phyloP scores from a whole-genome alignment of 805 yeast species.

The Maudiozyma pseudohumilis region DNA sequence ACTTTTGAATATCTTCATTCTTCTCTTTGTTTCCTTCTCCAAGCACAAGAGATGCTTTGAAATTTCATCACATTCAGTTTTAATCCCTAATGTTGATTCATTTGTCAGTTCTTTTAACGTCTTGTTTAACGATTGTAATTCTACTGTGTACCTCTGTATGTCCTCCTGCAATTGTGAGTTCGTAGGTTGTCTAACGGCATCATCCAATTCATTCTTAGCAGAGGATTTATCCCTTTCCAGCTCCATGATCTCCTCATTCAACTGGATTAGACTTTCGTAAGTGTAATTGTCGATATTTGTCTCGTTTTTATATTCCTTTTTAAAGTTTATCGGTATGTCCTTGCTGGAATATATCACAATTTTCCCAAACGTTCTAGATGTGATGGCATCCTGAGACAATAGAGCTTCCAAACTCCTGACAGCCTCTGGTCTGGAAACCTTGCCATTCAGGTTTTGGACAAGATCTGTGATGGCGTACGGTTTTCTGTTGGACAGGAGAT shows the following conservation, averaged over 20 bases:
- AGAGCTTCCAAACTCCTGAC: slow-evolving; percentile 32
- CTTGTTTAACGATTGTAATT: too few species aligned
- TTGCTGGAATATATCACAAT: slow-evolving; percentile 34
- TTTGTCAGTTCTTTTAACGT: slow-evolving; percentile 6
- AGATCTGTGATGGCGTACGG: slow-evolving; percentile 42
- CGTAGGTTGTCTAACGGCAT: slow-evolving; percentile 11
- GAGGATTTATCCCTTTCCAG: slow-evolving; percentile 13
- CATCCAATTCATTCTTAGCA: slow-evolving; percentile 6
- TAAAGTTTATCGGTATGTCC: slow-evolving; percentile 16
- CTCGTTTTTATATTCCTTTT: slow-evolving; percentile 5
- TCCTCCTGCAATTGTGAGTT: slow-evolving; percentile 9
- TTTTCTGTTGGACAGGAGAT: slow-evolving; percentile 35
- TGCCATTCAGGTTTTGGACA: slow-evolving; percentile 36
- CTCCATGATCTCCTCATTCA: slow-evolving; percentile 18
- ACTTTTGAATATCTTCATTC: slow-evolving; percentile 14
- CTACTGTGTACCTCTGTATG: slow-evolving; percentile 6
- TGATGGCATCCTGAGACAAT: slow-evolving; percentile 27
- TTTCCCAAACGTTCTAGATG: slow-evolving; percentile 37
- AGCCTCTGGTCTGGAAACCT: slow-evolving; percentile 29
- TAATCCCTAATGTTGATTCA: slow-evolving; percentile 12
- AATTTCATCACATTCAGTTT: slow-evolving; percentile 9
- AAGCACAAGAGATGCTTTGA: too few species aligned
- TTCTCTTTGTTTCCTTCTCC: slow-evolving; percentile 12
- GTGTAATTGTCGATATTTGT: slow-evolving; percentile 5
- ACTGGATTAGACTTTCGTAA: slow-evolving; percentile 14